Evolutionary conservation across 176 grass and related monocot genomes (phyloP).

Genomic region (Triticum timopheevii): DNA sequence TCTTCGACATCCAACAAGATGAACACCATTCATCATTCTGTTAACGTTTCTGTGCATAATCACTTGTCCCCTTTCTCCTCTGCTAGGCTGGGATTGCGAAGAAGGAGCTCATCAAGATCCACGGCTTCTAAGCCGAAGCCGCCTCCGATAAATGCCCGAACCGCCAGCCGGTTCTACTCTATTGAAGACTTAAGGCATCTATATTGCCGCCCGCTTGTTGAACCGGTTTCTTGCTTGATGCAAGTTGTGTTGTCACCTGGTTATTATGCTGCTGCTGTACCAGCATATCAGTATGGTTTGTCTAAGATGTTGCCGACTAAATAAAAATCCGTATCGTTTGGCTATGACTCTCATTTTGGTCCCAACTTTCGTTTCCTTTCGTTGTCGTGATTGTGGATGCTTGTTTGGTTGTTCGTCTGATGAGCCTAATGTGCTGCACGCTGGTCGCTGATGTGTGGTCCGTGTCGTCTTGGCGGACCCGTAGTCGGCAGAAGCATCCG

Average conservation of each 20-base stretch:
- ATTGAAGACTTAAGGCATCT: slow-evolving; percentile 18
- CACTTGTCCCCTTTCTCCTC: not conserved
- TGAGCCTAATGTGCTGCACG: not conserved
- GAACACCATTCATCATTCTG: not conserved
- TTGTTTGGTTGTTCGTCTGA: not conserved
- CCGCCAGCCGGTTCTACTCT: slow-evolving; percentile 6
- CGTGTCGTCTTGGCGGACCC: too few relatives aligned
- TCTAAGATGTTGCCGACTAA: slow-evolving; percentile 26
- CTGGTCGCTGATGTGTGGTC: not conserved
- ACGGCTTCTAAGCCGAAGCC: slow-evolving; percentile 49
- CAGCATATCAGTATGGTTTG: slow-evolving; percentile 34
- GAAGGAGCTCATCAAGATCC: slow-evolving; percentile 81
- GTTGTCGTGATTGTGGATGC: not conserved
- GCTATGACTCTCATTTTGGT: not conserved
- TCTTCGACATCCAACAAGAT: not conserved
- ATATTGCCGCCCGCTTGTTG: not conserved
- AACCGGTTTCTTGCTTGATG: slow-evolving; percentile 46
- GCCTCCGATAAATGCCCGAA: slow-evolving; percentile 19
- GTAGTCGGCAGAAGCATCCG: too few relatives aligned
- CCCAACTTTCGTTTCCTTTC: not conserved
- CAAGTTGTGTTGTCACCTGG: slow-evolving; percentile 34
- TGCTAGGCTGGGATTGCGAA: slow-evolving; percentile 68
- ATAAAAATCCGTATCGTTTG: slow-evolving; percentile 33
- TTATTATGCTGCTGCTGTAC: slow-evolving; percentile 3
- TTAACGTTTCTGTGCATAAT: not conserved